Conservation (phyloP, 148 eudicot species). For the Diospyros kaki region DNA sequence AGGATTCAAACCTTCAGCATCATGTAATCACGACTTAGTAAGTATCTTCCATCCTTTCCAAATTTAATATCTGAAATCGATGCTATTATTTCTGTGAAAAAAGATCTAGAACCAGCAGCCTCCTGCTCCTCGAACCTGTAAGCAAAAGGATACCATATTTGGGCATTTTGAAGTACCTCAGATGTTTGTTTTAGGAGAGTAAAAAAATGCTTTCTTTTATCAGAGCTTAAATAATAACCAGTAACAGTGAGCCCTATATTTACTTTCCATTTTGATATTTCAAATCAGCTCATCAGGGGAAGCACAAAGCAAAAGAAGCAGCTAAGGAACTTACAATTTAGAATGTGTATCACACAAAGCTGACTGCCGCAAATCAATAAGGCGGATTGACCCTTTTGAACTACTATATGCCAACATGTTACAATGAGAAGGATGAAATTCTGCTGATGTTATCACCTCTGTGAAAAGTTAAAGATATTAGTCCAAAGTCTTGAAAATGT, state of each 20-base stretch:
- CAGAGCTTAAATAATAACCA: background rate
- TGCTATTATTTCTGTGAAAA: slow-evolving; percentile 75
- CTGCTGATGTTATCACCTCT: slow-evolving; percentile 92
- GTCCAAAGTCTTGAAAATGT: slow-evolving; percentile 11
- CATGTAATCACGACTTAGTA: slow-evolving; percentile 76
- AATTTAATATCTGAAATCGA: slow-evolving; percentile 77
- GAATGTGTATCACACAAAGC: slow-evolving; percentile 75
- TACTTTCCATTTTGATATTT: background rate
- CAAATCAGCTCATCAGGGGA: background rate
- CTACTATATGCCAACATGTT: slow-evolving; percentile 79
- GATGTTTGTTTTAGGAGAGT: background rate
- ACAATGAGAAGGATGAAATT: slow-evolving; percentile 80
- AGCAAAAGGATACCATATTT: background rate
- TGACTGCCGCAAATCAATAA: slow-evolving; percentile 81
- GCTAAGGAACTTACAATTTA: slow-evolving; percentile 54
- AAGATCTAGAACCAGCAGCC: slow-evolving; percentile 67
- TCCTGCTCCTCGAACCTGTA: slow-evolving; percentile 67
- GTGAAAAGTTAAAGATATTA: slow-evolving; percentile 23
- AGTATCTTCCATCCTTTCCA: slow-evolving; percentile 60
- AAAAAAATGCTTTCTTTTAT: background rate
- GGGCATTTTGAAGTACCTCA: background rate
- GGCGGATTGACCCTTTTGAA: slow-evolving; percentile 82
- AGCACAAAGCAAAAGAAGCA: slow-evolving; percentile 2
- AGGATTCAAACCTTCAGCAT: slow-evolving; percentile 48
- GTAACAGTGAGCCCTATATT: background rate